Conservation (phyloP, 768 basidiomycete genomes). For the Lentinula sp. region DNA sequence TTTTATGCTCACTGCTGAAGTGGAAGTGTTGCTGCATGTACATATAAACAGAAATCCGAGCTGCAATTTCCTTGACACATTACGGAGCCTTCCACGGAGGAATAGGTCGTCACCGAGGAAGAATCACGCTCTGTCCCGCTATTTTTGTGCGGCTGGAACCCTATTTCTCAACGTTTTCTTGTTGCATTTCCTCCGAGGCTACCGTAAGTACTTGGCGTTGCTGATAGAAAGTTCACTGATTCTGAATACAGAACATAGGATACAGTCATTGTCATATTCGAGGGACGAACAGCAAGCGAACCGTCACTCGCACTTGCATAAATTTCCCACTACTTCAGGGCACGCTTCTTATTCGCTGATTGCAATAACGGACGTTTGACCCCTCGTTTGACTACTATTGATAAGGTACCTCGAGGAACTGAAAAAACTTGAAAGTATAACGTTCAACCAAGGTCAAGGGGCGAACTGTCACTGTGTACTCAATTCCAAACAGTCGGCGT, state of each 20-base stretch:
- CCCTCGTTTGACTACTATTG: background rate
- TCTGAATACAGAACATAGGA: background rate
- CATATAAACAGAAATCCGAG: too few relatives aligned
- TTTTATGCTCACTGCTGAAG: too few relatives aligned
- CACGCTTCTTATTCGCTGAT: background rate
- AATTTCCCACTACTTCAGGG: background rate
- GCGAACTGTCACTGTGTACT: conserved; percentile 1
- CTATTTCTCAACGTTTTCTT: background rate
- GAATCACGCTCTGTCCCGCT: background rate
- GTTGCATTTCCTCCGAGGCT: background rate
- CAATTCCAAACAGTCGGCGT: background rate
- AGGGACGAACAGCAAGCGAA: conserved; percentile 1
- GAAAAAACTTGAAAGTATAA: background rate
- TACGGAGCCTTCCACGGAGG: too few relatives aligned
- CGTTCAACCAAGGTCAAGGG: background rate
- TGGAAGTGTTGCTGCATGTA: too few relatives aligned
- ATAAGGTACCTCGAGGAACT: background rate
- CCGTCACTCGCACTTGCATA: background rate
- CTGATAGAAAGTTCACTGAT: background rate
- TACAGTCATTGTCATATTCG: background rate
- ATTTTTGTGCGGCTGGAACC: background rate
- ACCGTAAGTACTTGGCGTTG: background rate
- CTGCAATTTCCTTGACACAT: background rate
- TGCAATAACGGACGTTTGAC: background rate
- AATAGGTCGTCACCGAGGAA: background rate